Conservation (phyloP, 2,329 filamentous ascomycete species). For the Hymenoscyphus scutula region DNA sequence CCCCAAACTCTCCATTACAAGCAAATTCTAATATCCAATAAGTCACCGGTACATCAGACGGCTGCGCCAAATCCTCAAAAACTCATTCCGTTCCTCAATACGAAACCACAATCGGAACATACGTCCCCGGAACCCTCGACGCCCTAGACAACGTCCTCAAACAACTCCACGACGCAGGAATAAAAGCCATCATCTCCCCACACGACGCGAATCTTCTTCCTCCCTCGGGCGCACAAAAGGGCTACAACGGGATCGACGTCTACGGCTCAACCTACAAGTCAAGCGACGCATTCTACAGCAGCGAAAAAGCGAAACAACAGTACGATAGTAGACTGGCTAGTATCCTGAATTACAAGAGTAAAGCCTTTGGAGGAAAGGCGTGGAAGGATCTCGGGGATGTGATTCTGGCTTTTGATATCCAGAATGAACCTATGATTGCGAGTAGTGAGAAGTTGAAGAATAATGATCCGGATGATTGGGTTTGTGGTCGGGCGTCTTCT, state of each 20-base stretch:
- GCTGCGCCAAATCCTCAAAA: constrained; percentile 5
- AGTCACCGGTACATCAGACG: constrained; percentile 4
- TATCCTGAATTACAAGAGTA: constrained; percentile 13
- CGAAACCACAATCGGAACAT: constrained; percentile 9
- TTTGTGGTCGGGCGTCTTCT: constrained; percentile 13
- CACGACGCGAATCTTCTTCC: constrained; percentile 14
- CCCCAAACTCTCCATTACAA: background rate
- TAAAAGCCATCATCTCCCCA: constrained; percentile 16
- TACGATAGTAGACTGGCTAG: constrained; percentile 9
- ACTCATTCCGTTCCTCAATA: constrained; percentile 3
- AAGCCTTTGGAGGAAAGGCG: background rate
- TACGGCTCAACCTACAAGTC: constrained; percentile 12
- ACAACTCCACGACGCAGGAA: constrained; percentile 6
- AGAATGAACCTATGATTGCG: constrained; percentile 18
- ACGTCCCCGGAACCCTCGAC: constrained; percentile 1
- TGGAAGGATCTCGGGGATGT: constrained; percentile 12
- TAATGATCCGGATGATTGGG: constrained; percentile 18
- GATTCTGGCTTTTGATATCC: constrained; percentile 19
- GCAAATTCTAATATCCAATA: background rate
- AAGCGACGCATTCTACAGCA: constrained; percentile 10
- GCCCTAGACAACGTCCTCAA: constrained; percentile 13
- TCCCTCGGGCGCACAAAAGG: background rate
- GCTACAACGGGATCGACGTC: constrained; percentile 13
- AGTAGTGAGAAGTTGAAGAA: background rate
- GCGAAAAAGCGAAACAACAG: background rate